Percentiles rank a stretch among this genome's conserved stretches.
These are phyloP conservation scores for Maudiozyma bulderi DNA, from an alignment of 805 yeast species.

Conservation along the genomic window DNA sequence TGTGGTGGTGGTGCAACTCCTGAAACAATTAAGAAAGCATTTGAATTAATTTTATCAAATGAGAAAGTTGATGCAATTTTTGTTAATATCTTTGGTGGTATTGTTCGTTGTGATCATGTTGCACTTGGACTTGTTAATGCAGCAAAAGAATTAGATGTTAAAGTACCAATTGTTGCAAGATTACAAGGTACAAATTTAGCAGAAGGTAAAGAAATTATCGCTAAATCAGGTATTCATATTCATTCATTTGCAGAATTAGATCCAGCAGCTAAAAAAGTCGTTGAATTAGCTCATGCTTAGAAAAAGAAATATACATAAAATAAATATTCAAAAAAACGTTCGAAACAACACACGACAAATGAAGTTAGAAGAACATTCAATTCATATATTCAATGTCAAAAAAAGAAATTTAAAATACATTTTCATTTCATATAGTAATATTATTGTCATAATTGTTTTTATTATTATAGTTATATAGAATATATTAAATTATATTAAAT, in stretches of 20 bases:
- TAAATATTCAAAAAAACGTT: too few relatives aligned
- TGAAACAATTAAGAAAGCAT: constrained; percentile 93
- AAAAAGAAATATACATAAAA: neutral
- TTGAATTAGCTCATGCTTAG: constrained; percentile 43
- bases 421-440: too few relatives aligned
- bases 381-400: too few relatives aligned
- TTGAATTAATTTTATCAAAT: constrained; percentile 85
- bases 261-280: constrained; percentile 94
- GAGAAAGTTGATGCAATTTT: constrained; percentile 86
- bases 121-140: constrained; percentile 97
- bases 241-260: constrained; percentile 87
- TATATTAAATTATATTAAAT: too few relatives aligned
- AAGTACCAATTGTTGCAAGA: constrained; percentile 94
- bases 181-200: constrained; percentile 95
- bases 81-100: constrained; percentile 98
- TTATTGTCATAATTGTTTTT: too few relatives aligned
- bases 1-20: constrained; percentile 99
- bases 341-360: too few relatives aligned
- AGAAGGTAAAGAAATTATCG: constrained; percentile 77
- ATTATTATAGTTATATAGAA: too few relatives aligned
- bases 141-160: constrained; percentile 80
- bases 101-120: constrained; percentile 97
- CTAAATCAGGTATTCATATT: constrained; percentile 85
- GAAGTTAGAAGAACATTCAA: too few relatives aligned
- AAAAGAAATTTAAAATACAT: too few relatives aligned